Percentiles rank a stretch among this genome's conserved stretches.
Conservation (phyloP, 352 stramenopile species). For the Thalassiosira allenii region DNA sequence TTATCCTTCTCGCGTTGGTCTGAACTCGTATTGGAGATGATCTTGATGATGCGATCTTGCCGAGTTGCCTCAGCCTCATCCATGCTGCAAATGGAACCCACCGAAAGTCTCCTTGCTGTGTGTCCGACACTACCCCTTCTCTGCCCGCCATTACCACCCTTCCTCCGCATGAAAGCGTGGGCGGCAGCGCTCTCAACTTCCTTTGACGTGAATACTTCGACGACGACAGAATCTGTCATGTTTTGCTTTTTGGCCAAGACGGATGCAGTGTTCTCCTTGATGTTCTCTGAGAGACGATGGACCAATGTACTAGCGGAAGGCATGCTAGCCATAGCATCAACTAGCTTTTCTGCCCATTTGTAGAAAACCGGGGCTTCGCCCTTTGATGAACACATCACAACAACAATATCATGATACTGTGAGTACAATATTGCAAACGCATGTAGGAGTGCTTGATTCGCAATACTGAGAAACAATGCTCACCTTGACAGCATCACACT, state of each 20-base stretch:
- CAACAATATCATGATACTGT: too few species aligned
- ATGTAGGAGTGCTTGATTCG: too few species aligned
- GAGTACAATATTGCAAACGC: too few species aligned
- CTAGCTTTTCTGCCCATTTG: slow-evolving; percentile 26
- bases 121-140: slow-evolving; percentile 6
- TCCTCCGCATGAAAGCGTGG: slow-evolving; percentile 22
- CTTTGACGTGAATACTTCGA: slow-evolving; percentile 34
- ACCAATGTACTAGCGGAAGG: neutral
- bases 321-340: neutral
- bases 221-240: slow-evolving; percentile 3
- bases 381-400: too few species aligned
- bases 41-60: slow-evolving; percentile 22
- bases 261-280: neutral
- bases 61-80: slow-evolving; percentile 5
- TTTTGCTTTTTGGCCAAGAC: neutral
- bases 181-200: slow-evolving; percentile 38
- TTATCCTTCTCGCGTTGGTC: slow-evolving; percentile 8
- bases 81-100: neutral
- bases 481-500: slow-evolving; percentile 51
- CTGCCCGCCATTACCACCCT: neutral
- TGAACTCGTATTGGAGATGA: slow-evolving; percentile 27
- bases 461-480: slow-evolving; percentile 12
- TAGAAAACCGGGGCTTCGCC: slow-evolving; percentile 30
- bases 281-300: neutral
- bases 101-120: slow-evolving; percentile 2